phyloP scores from a whole-genome alignment of 2,329 filamentous ascomycete species.

The Colletotrichum noveboracense region DNA sequence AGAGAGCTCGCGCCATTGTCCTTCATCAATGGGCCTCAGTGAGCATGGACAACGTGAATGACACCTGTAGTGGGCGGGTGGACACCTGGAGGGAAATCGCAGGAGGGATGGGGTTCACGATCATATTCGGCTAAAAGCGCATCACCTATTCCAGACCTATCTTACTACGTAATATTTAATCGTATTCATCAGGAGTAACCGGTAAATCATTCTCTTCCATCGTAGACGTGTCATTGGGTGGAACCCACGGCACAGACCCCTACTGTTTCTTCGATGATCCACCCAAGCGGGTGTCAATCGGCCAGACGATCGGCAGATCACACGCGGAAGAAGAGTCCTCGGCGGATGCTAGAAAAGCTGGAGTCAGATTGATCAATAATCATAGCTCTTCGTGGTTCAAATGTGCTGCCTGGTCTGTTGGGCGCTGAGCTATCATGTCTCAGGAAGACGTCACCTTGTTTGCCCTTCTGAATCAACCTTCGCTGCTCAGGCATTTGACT shows the following conservation, averaged over 20 bases:
- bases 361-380: not conserved
- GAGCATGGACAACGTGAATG: constrained; percentile 43
- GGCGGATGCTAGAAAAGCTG: not conserved
- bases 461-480: not conserved
- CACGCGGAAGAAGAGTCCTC: not conserved
- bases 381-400: rapidly evolving
- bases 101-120: not conserved
- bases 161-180: not conserved
- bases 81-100: not conserved
- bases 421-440: not conserved
- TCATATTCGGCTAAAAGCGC: not conserved
- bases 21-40: constrained; percentile 61
- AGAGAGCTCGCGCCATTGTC: constrained; percentile 63
- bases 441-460: rapidly evolving
- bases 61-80: not conserved
- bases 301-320: not conserved
- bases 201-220: not conserved
- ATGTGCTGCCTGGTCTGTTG: not conserved
- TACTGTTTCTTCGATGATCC: not conserved
- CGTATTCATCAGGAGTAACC: not conserved
- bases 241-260: not conserved
- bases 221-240: not conserved
- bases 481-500: not conserved
- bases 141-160: not conserved
- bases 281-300: not conserved